Percentiles rank a stretch among this genome's conserved stretches.
phyloP scores from a whole-genome alignment of 352 stramenopile genomes.

The Globisporangium iwayamae region DNA sequence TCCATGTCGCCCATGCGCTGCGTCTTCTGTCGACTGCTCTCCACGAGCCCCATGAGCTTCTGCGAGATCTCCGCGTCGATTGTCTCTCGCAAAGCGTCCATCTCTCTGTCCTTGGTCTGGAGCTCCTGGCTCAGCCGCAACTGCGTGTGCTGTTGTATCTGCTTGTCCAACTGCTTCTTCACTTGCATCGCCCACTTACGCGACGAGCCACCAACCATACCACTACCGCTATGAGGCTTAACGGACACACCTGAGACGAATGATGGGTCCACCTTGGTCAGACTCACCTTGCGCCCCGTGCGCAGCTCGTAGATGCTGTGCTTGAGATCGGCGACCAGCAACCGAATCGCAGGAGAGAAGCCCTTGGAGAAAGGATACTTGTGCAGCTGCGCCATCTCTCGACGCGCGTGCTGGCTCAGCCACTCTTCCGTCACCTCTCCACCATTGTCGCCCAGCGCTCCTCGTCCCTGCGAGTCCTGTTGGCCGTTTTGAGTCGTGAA shows the following conservation, averaged over 20 bases:
- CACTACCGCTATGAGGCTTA: neutral
- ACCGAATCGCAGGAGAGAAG: slow-evolving; percentile 19
- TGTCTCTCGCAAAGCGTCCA: slow-evolving; percentile 22
- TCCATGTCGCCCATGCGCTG: slow-evolving; percentile 59
- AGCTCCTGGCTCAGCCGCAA: slow-evolving; percentile 15
- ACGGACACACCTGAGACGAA: slow-evolving; percentile 28
- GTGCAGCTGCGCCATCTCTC: slow-evolving; percentile 40
- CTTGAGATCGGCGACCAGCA: slow-evolving; percentile 44
- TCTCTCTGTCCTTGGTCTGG: slow-evolving; percentile 16
- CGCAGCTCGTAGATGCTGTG: slow-evolving; percentile 39
- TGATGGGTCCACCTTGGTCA: slow-evolving; percentile 51
- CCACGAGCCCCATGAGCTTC: slow-evolving; percentile 40
- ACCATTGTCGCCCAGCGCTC: neutral
- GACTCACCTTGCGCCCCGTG: slow-evolving; percentile 33
- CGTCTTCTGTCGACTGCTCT: slow-evolving; percentile 57
- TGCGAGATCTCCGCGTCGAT: slow-evolving; percentile 44
- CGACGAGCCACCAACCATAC: slow-evolving; percentile 20
- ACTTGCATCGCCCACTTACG: slow-evolving; percentile 47
- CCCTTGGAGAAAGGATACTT: slow-evolving; percentile 68
- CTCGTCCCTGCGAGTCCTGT: neutral
- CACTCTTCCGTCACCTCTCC: slow-evolving; percentile 26
- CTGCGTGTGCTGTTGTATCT: slow-evolving; percentile 35
- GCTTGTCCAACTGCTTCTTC: slow-evolving; percentile 41
- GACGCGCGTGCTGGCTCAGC: slow-evolving; percentile 17
- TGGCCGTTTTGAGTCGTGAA: neutral